Conservation (phyloP, 2,329 filamentous ascomycete genomes). For the Apiospora koreana region DNA sequence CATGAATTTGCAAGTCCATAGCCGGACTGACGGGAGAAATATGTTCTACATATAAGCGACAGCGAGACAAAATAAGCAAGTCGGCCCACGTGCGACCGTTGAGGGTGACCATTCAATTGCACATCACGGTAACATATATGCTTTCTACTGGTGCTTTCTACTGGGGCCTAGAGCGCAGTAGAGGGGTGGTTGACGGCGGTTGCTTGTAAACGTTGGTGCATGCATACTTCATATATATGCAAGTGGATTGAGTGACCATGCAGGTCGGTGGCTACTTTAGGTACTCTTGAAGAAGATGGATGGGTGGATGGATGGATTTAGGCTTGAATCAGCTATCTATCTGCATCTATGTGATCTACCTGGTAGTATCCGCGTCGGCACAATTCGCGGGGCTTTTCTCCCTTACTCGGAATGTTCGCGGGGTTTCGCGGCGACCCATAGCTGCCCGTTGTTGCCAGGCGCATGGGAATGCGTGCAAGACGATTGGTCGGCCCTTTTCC, state of each 20-base stretch:
- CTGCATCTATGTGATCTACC: not conserved
- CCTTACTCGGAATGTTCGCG: not conserved
- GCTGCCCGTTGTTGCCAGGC: not conserved
- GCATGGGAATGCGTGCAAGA: conserved; percentile 7
- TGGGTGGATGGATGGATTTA: not conserved
- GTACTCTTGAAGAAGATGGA: not conserved
- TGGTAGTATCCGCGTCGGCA: not conserved
- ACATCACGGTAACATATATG: not conserved
- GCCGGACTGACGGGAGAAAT: not conserved
- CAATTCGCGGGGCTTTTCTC: not conserved
- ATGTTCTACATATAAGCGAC: not conserved
- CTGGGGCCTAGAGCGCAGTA: not conserved
- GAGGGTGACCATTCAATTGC: not conserved
- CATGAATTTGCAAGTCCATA: not conserved
- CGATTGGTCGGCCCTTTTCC: not conserved
- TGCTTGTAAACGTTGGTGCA: not conserved
- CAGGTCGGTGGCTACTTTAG: not conserved
- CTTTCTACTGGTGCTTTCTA: not conserved
- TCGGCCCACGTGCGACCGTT: not conserved
- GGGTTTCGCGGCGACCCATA: conserved; percentile 5
- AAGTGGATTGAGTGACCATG: not conserved
- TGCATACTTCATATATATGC: not conserved
- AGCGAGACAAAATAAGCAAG: not conserved
- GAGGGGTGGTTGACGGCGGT: not conserved
- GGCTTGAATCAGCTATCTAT: not conserved